Conservation (phyloP, 2,329 filamentous ascomycete genomes). For the Peltaster fructicola region DNA sequence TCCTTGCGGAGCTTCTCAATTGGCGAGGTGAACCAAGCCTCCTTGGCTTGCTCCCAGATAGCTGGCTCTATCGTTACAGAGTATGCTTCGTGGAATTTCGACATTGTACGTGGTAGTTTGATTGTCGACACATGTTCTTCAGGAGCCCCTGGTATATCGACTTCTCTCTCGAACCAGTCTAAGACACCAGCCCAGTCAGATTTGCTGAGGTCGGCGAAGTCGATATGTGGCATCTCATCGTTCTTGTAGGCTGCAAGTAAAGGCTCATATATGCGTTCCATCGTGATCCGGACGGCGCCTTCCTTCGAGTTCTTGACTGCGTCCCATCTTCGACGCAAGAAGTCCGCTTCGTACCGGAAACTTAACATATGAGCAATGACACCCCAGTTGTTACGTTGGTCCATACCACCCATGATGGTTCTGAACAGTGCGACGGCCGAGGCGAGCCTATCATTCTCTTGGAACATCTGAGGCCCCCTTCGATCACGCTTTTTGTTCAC, state of each 20-base stretch:
- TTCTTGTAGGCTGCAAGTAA: constrained; percentile 50
- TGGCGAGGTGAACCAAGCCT: constrained; percentile 1
- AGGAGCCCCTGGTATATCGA: constrained; percentile 7
- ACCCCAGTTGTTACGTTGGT: constrained; percentile 23
- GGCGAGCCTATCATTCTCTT: constrained; percentile 13
- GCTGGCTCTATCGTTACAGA: constrained; percentile 5
- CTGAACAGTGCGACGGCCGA: constrained; percentile 16
- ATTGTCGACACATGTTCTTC: too few species aligned
- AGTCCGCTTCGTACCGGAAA: constrained; percentile 20
- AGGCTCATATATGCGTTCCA: constrained; percentile 44
- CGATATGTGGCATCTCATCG: constrained; percentile 40
- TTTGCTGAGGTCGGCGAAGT: constrained; percentile 43
- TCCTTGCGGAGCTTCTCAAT: constrained; percentile 2
- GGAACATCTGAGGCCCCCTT: constrained; percentile 8
- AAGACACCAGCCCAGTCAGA: constrained; percentile 55
- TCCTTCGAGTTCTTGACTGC: constrained; percentile 10
- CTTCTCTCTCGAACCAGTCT: constrained; percentile 43
- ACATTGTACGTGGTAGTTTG: constrained; percentile 1
- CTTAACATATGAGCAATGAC: constrained; percentile 22
- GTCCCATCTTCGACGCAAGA: constrained; percentile 23
- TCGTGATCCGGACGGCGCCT: constrained; percentile 29
- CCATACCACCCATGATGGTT: constrained; percentile 19
- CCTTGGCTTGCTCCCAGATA: constrained; percentile 2
- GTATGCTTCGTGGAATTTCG: constrained; percentile 27
- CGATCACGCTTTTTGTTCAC: constrained; percentile 8